These are phyloP conservation scores for Hansenula sp. DNA, from an alignment of 1,139 yeast species.

Conservation along the genomic window DNA sequence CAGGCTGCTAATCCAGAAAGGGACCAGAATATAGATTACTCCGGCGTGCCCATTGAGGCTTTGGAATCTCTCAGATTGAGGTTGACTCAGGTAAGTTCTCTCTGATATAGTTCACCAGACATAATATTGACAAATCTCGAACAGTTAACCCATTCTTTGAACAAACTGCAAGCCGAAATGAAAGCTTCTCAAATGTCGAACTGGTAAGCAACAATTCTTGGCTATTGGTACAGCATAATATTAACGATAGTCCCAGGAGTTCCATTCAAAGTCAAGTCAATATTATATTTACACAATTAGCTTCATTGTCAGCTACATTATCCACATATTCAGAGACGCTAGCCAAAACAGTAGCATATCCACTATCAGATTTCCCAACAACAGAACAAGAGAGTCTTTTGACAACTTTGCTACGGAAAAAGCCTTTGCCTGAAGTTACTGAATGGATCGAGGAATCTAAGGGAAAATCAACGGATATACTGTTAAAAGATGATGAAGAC, in stretches of 20 bases:
- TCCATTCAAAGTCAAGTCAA: slow-evolving; percentile 77
- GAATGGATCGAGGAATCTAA: slow-evolving; percentile 74
- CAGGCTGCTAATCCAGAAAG: slow-evolving; percentile 5
- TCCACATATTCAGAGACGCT: slow-evolving; percentile 58
- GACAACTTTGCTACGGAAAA: slow-evolving; percentile 80
- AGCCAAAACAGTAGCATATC: slow-evolving; percentile 71
- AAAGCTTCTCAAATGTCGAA: slow-evolving; percentile 31
- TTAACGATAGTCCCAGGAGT: slow-evolving; percentile 28
- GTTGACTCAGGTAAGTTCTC: slow-evolving; percentile 39
- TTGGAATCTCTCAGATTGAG: slow-evolving; percentile 59
- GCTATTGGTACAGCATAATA: not conserved
- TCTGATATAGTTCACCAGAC: not conserved
- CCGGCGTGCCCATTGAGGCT: slow-evolving; percentile 54
- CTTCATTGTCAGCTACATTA: slow-evolving; percentile 66
- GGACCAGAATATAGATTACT: slow-evolving; percentile 15
- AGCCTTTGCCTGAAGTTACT: slow-evolving; percentile 84
- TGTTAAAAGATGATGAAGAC: slow-evolving; percentile 43
- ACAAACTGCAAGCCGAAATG: slow-evolving; percentile 41
- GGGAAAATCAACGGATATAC: slow-evolving; percentile 31
- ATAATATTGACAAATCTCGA: not conserved
- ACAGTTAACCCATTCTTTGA: slow-evolving; percentile 38
- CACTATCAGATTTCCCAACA: slow-evolving; percentile 80
- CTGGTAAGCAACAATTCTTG: slow-evolving; percentile 21
- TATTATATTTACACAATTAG: slow-evolving; percentile 76
- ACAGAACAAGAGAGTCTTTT: slow-evolving; percentile 77